Evolutionary conservation across 2,329 filamentous ascomycete genomes (phyloP), one percentile per base, ranked within the genome.

Genomic region (Neopestalotiopsis sp.): DNA sequence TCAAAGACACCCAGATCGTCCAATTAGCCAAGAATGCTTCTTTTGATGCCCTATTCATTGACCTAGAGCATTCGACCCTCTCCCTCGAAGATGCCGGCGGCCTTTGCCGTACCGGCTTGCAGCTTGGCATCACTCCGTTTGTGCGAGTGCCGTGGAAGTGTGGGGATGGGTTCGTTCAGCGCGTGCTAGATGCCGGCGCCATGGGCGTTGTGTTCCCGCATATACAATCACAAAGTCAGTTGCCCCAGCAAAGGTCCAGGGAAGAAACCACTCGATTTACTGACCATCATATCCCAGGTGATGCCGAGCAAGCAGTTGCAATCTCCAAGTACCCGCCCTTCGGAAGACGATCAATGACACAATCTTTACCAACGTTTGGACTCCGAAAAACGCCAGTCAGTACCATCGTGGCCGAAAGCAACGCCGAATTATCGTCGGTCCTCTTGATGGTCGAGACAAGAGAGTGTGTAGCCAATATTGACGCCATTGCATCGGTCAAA

Each of bases 11-110:
- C 0, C 71, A 75, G 20, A 72, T 81, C 3, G 77, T 80, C 12
- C 74, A 78, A 28, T 69, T 81, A 5, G 80, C 80, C 12, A 76
- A 76, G 67, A 74, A 76, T 30, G 76, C 75, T 2, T 78, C 78
- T 24, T 81, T 76, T 65, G 77, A 82, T 64, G 70, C 76, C 6
- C 71, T 82, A 0, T 82, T 82, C 71, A 81, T 82, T 68, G 81
- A 82, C 45, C 72, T 82, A 6, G 80, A 82, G 70, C 80, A 82
- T 60, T 77, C 77, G 4, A 72, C 71, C 3, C 69, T 82, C 4
- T 78, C 78, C 0, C 63, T 80, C 3, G 71, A 74, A 20, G 74
- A 80, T 30, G 75, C 75, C 1, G 76, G 75, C 68, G 73, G 74
- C 17, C 71, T 80, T 1, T 79, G 76, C 67, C 73, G 69, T 3